Evolutionary conservation across 306 rosid species (phyloP).

Genomic region (Quercus gilva): DNA sequence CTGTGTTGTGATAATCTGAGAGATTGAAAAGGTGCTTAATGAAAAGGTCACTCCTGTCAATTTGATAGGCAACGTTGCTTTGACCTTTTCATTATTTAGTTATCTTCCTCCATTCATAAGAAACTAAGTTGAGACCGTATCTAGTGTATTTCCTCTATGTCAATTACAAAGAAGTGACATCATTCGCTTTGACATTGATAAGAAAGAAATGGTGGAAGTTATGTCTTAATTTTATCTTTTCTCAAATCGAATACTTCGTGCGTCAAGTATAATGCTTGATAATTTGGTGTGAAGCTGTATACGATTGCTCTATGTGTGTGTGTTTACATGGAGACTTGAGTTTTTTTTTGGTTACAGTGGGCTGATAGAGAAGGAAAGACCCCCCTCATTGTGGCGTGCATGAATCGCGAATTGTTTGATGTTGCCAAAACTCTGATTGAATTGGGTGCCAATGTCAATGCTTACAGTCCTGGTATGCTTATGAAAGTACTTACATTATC

Average conservation of each 20-base stretch:
- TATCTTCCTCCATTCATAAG: not conserved
- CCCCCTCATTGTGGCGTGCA: constrained; percentile 24
- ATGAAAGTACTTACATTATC: not conserved
- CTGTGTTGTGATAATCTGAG: too few species aligned
- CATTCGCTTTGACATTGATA: not conserved
- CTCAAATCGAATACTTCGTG: not conserved
- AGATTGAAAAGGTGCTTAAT: too few species aligned
- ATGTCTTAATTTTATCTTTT: not conserved
- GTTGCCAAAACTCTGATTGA: constrained; percentile 23
- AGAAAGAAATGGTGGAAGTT: not conserved
- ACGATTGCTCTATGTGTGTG: not conserved
- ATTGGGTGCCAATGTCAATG: constrained; percentile 26
- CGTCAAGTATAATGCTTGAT: not conserved
- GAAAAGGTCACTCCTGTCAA: too few species aligned
- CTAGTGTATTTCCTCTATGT: not conserved
- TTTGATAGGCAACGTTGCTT: too few species aligned
- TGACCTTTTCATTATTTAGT: too few species aligned
- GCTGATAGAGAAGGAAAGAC: constrained; percentile 18
- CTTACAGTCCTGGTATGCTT: constrained; percentile 23
- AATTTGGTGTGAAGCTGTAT: not conserved
- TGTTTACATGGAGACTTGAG: not conserved
- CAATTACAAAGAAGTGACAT: not conserved
- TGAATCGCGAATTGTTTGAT: constrained; percentile 5
- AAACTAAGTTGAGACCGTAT: not conserved
- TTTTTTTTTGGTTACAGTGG: constrained; percentile 8